Evolutionary conservation across 306 rosid genomes (phyloP).

Genomic region (Notholithocarpus densiflorus): DNA sequence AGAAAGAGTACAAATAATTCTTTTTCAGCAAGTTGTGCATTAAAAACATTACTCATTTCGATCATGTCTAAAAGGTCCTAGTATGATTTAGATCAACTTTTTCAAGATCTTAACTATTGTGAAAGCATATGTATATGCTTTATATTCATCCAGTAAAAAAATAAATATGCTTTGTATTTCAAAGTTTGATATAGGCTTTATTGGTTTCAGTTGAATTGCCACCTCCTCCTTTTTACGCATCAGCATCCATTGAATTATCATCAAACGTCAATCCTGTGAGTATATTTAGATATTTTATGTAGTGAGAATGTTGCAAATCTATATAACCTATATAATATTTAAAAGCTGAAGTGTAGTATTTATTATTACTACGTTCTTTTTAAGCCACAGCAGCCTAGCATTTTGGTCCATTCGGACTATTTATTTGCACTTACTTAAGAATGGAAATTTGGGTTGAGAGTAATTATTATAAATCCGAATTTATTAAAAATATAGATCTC

Average conservation of each 20-base stretch:
- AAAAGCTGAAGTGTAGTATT: no score
- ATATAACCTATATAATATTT: neutral
- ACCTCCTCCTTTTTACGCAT: neutral
- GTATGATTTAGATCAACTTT: no score
- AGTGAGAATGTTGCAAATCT: neutral
- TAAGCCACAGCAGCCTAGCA: no score
- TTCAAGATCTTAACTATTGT: neutral
- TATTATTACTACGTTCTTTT: no score
- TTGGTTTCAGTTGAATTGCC: slow-evolving; percentile 9
- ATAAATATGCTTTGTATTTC: neutral
- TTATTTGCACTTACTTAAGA: no score
- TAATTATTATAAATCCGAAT: neutral
- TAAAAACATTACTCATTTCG: no score
- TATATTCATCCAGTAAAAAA: no score
- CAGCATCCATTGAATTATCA: slow-evolving; percentile 11
- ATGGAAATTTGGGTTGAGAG: neutral
- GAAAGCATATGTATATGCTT: neutral
- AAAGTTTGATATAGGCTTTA: neutral
- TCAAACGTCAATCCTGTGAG: slow-evolving; percentile 6
- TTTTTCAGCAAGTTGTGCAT: no score
- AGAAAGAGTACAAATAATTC: no score
- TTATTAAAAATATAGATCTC: no score
- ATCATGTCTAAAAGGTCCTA: no score
- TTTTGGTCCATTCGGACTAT: no score
- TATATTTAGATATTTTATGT: neutral